Conservation (phyloP, 176 grass and related monocot species). For the Carex parvula region DNA sequence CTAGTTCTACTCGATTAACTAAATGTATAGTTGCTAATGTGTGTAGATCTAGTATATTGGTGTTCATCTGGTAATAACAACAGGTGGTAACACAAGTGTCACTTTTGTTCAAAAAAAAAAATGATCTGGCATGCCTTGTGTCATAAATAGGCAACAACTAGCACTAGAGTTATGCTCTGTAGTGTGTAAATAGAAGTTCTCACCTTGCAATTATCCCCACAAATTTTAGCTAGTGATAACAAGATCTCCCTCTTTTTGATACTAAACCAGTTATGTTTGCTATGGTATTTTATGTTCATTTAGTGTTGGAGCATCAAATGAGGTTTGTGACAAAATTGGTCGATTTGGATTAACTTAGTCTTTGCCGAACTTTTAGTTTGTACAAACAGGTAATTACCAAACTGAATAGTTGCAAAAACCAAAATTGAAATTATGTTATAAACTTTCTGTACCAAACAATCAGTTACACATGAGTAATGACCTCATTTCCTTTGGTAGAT, state of each 20-base stretch:
- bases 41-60: background rate
- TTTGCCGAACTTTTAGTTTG: background rate
- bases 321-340: background rate
- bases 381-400: background rate
- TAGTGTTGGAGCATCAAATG: background rate
- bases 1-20: background rate
- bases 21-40: background rate
- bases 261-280: background rate
- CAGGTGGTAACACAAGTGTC: background rate
- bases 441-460: background rate
- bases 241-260: background rate
- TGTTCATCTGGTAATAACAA: background rate
- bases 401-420: background rate
- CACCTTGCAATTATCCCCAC: background rate
- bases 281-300: background rate
- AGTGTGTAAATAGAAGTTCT: background rate
- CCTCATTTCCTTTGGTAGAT: slow-evolving; percentile 37
- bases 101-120: background rate
- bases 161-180: background rate
- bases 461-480: background rate
- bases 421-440: background rate
- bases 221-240: background rate
- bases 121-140: background rate
- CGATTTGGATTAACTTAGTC: background rate
- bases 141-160: background rate